Base-by-base conservation (phyloP, 306 rosid genomes). In the Fagus sylvatica region DNA sequence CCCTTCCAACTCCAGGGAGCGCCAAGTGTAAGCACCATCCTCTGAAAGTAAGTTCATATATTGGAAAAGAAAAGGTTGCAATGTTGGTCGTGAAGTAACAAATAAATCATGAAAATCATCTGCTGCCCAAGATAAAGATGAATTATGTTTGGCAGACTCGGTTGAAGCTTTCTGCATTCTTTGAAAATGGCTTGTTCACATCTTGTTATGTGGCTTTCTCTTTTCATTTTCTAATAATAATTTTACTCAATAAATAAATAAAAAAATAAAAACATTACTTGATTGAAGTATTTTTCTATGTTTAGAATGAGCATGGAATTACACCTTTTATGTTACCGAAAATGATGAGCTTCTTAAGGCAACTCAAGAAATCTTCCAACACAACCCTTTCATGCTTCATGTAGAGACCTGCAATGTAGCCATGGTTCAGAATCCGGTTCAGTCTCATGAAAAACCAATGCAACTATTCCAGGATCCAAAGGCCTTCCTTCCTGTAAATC, bases 391-490 rank as follows among this genome's bases (percentile, higher is more conserved):
- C 99, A 83, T 93, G 98, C 81, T 89, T 97, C 19, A 88, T 89
- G 73, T 88, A 89, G 79, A 82, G 81, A 82, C 87, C 97, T 78
- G 98, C 81, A 88, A 77, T 84, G 87, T 90, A 83, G 83, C 90
- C 89, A 72, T 84, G 90, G 37, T 87, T 77, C 76, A 77, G 81
- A 71, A 83, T 69, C 70, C 88, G 82, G 73, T 78, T 93, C 97
- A 85, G 85, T 89, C 87, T 95, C 96, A n/a, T 93, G 89, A 36
- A 98, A 93, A 98, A 91, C 90, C 94, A 89, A 89, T 46, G 97
- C 93, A 85, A 93, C 82, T 48, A 97, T 90, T 82, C 93, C 98
- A 5, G 96, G 99, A 87, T 97, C 91, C 93, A 91, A 88, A 49
- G 99, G 91, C 76, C 93, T 88, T 75, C 82, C 88, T 81, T 75